Base-by-base conservation (phyloP, 1,284 basidiomycete species). In the Ganoderma multipileum region DNA sequence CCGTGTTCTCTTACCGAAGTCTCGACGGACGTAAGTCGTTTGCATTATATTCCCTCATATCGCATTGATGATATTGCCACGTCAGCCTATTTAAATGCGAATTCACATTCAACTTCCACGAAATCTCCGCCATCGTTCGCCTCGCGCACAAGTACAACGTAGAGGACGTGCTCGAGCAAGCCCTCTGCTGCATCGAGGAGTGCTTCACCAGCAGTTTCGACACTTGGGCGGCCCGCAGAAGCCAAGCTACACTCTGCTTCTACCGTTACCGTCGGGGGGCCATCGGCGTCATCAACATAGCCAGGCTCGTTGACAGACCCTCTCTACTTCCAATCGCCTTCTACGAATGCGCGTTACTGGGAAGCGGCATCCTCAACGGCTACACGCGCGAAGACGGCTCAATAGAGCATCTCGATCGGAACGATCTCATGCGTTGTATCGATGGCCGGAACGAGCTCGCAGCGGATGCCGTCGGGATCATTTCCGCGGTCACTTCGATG, bases 231-330 rank as follows among this genome's bases (percentile, higher is more conserved):
- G n/a, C n/a, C 9, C 9, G 0, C 20, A 8, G 5, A 26, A 1
- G 11, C 3, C 12, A 11, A 8, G 5, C 9, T n/a, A 14, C 20
- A 60, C 6, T n/a, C n/a, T n/a, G n/a, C n/a, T n/a, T n/a, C n/a
- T n/a, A n/a, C n/a, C n/a, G n/a, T n/a, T n/a, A n/a, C n/a, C n/a
- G n/a, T n/a, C n/a, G n/a, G n/a, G n/a, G n/a, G n/a, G 58, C 47
- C 41, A 63, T 68, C 60, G 33, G 23, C 28, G 68, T 61, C 28
- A 42, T 68, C 38, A 68, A 68, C 41, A 14, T 69, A n/a, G 64
- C 68, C 18, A 44, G 63, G 14, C 57, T 69, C 6, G 59, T 55
- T 1, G 64, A 57, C 16, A 44, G 36, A 20, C 36, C 38, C 44
- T 47, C 44, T 16, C 28, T 69, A 3, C 59, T 68, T 11, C 67